Percentiles rank a stretch among this genome's conserved stretches.
Conservation (phyloP, 352 stramenopile species). For the Phytopythium helicoides region DNA sequence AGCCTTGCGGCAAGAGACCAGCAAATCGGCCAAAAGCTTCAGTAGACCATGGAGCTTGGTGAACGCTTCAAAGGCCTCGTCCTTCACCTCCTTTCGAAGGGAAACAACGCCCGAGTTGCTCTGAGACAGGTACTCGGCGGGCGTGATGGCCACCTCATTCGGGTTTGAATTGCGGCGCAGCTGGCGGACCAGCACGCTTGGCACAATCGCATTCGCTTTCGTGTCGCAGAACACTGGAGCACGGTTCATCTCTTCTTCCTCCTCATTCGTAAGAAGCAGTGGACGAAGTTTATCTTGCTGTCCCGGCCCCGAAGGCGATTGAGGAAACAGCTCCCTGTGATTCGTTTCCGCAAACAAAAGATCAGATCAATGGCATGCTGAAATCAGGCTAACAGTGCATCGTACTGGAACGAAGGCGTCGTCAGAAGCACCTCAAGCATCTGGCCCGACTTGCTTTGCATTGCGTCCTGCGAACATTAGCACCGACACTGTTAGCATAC, state of each 20-base stretch:
- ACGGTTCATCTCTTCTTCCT: slow-evolving; percentile 66
- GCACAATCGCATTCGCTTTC: slow-evolving; percentile 62
- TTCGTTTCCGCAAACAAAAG: not conserved
- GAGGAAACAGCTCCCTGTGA: slow-evolving; percentile 50
- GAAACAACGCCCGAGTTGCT: slow-evolving; percentile 75
- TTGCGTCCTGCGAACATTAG: slow-evolving; percentile 43
- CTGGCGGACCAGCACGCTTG: slow-evolving; percentile 56
- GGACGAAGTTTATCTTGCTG: slow-evolving; percentile 40
- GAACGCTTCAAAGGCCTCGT: slow-evolving; percentile 67
- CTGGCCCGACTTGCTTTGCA: slow-evolving; percentile 81
- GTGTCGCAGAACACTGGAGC: slow-evolving; percentile 75
- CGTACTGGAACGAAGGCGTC: slow-evolving; percentile 81
- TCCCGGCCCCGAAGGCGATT: slow-evolving; percentile 25
- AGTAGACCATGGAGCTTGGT: slow-evolving; percentile 74
- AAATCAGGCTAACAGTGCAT: not conserved
- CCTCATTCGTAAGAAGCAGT: slow-evolving; percentile 64
- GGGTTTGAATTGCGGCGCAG: slow-evolving; percentile 37
- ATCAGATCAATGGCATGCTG: not conserved
- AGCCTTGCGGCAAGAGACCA: slow-evolving; percentile 83
- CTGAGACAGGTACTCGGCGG: slow-evolving; percentile 61
- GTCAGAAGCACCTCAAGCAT: slow-evolving; percentile 82
- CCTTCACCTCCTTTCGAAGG: slow-evolving; percentile 54
- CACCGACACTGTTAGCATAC: no score
- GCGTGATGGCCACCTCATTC: slow-evolving; percentile 49
- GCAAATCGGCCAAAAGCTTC: slow-evolving; percentile 77